Conservation (phyloP, 2,329 filamentous ascomycete species). For the Penicillium occitanis region DNA sequence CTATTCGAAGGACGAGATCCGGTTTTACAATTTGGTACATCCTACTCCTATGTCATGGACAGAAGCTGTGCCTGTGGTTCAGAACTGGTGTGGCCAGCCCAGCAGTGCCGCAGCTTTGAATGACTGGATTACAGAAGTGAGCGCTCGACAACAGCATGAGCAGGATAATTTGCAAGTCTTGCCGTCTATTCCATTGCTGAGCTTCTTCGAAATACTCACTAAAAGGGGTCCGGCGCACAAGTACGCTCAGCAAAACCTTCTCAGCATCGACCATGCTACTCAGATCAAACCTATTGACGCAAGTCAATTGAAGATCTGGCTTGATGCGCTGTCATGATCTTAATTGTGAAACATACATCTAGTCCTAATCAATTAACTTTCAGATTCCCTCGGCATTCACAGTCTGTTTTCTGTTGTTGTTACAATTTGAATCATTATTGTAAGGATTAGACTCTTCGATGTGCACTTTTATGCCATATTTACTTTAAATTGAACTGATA, state of each 20-base stretch:
- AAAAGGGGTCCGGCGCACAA: neutral
- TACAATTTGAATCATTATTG: neutral
- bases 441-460: neutral
- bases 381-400: neutral
- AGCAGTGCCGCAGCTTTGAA: neutral
- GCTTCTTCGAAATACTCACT: neutral
- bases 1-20: neutral
- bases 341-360: neutral
- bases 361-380: neutral
- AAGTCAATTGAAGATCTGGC: conserved; percentile 2
- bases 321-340: conserved; percentile 9
- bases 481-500: too few relatives aligned
- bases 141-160: neutral
- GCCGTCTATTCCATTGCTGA: neutral
- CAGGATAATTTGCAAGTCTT: neutral
- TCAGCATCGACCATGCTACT: neutral
- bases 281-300: neutral
- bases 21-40: conserved; percentile 17
- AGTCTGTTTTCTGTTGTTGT: neutral
- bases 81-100: neutral
- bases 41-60: conserved; percentile 3
- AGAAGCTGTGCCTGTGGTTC: neutral
- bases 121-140: neutral
- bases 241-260: neutral
- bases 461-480: too few relatives aligned